These are phyloP conservation scores for Bisporella sp. DNA, from an alignment of 2,329 filamentous ascomycete species.

Conservation along the genomic window DNA sequence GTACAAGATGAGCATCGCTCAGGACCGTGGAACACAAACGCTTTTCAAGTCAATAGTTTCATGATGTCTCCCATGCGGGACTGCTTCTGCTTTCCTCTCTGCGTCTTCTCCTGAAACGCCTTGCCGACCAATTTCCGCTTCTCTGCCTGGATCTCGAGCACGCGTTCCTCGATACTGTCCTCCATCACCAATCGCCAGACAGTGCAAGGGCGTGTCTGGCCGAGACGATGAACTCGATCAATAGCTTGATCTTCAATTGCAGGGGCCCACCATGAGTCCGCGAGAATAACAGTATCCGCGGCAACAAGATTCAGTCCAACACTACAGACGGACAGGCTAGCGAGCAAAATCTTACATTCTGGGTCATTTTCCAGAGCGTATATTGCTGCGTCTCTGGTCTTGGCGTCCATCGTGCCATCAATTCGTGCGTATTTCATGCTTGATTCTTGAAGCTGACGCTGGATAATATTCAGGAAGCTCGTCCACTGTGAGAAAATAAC, in stretches of 20 bases:
- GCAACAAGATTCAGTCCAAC: conserved; percentile 83
- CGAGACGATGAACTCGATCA: conserved; percentile 79
- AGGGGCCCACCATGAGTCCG: conserved; percentile 87
- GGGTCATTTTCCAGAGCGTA: conserved; percentile 59
- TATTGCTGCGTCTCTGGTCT: conserved; percentile 66
- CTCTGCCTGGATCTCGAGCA: conserved; percentile 69
- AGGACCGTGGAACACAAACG: too few species aligned
- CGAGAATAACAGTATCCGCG: conserved; percentile 77
- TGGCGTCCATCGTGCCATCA: conserved; percentile 71
- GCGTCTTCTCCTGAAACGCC: conserved; percentile 69
- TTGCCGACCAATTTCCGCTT: conserved; percentile 73
- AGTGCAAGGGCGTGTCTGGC: conserved; percentile 71
- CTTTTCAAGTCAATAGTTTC: conserved; percentile 30
- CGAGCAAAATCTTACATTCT: conserved; percentile 68
- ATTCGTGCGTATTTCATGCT: conserved; percentile 63
- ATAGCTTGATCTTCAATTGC: conserved; percentile 90
- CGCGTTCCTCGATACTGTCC: conserved; percentile 71
- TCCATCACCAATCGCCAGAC: conserved; percentile 81
- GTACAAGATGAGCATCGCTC: too few species aligned
- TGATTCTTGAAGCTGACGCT: conserved; percentile 55
- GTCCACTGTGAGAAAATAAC: conserved; percentile 76
- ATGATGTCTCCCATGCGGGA: conserved; percentile 49
- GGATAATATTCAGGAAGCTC: conserved; percentile 63
- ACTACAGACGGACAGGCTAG: conserved; percentile 73
- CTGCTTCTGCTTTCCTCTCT: conserved; percentile 46